Conservation (phyloP, 371 early-diverging fungal genomes). For the Syncephalastrum contaminatum region DNA sequence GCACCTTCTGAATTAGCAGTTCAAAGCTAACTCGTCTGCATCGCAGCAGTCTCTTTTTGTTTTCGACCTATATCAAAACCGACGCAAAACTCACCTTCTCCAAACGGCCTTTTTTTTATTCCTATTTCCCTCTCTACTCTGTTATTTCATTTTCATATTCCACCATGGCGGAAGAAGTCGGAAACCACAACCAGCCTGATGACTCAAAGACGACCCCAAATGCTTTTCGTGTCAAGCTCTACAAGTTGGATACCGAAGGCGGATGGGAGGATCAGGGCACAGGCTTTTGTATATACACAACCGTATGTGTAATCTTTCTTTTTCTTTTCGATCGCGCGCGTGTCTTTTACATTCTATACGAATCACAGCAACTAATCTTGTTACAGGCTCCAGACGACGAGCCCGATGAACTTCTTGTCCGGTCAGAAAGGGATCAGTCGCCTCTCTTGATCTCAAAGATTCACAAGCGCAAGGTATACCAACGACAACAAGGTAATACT, state of each 20-base stretch:
- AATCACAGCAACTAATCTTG: slow-evolving; percentile 15
- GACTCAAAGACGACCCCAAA: slow-evolving; percentile 6
- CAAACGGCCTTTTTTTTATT: no score
- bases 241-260: slow-evolving; percentile 63
- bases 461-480: slow-evolving; percentile 65
- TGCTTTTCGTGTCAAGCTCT: slow-evolving; percentile 72
- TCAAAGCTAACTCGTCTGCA: no score
- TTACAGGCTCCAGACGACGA: slow-evolving; percentile 39
- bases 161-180: slow-evolving; percentile 10
- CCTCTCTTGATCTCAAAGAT: slow-evolving; percentile 67
- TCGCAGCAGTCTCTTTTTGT: no score
- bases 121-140: neutral
- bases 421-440: slow-evolving; percentile 65
- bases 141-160: neutral
- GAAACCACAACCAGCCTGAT: slow-evolving; percentile 5
- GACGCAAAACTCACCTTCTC: no score
- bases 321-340: slow-evolving; percentile 9
- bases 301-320: slow-evolving; percentile 30
- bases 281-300: slow-evolving; percentile 62
- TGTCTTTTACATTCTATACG: slow-evolving; percentile 16
- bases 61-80: no score
- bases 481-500: slow-evolving; percentile 76
- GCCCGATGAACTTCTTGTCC: slow-evolving; percentile 59
- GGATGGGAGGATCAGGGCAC: slow-evolving; percentile 85
- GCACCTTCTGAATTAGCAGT: no score